Evolutionary conservation across 306 rosid species (phyloP).

Genomic region (Morella rubra): DNA sequence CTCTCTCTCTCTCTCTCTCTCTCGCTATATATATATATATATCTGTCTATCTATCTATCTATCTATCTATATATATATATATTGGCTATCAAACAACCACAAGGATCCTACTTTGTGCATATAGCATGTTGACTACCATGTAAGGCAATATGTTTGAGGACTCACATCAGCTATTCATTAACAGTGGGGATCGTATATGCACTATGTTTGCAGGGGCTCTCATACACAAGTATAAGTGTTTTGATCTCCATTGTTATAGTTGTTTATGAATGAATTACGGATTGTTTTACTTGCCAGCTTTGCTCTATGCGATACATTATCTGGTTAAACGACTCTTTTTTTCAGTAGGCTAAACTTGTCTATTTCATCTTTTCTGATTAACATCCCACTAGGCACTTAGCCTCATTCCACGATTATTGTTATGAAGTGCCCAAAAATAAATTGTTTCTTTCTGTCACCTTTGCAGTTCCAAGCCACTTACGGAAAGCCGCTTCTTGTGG

Average conservation of each 20-base stretch:
- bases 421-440: not conserved
- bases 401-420: not conserved
- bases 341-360: not conserved
- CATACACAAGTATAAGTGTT: not conserved
- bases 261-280: not conserved
- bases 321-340: not conserved
- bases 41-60: no score
- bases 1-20: slow-evolving; percentile 1
- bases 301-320: no score
- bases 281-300: no score
- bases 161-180: not conserved
- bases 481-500: slow-evolving; percentile 90
- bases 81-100: not conserved
- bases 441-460: slow-evolving; percentile 23
- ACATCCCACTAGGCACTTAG: not conserved
- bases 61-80: no score
- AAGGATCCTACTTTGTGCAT: not conserved
- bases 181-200: not conserved
- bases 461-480: slow-evolving; percentile 89
- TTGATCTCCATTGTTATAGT: not conserved
- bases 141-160: not conserved
- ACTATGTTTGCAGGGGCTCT: not conserved
- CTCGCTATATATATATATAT: no score
- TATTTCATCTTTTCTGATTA: not conserved
- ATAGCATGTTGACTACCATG: not conserved